Conservation (phyloP, 2,329 filamentous ascomycete genomes). For the Xylariaceae sp. region DNA sequence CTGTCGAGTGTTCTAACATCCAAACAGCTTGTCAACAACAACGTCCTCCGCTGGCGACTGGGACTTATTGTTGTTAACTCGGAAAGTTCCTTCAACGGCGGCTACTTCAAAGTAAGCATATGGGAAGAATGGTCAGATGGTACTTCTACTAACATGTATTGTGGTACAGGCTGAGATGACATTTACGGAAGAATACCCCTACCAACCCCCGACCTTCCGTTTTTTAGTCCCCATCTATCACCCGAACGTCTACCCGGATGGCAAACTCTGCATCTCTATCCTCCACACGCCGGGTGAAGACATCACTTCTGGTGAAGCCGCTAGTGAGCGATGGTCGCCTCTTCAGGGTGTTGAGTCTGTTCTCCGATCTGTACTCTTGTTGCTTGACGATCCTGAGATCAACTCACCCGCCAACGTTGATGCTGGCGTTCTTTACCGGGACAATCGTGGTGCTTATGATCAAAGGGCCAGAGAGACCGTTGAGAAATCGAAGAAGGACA, state of each 20-base stretch:
- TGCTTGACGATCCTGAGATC: conserved; percentile 92
- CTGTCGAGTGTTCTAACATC: conserved; percentile 8
- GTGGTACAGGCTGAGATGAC: conserved; percentile 68
- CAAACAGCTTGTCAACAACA: conserved; percentile 66
- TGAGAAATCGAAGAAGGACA: conserved; percentile 69
- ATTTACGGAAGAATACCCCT: conserved; percentile 87
- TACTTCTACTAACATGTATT: too few species aligned
- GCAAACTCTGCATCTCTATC: conserved; percentile 93
- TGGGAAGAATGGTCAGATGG: too few species aligned
- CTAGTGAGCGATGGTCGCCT: conserved; percentile 90
- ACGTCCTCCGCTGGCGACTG: conserved; percentile 82
- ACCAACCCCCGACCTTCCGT: conserved; percentile 80
- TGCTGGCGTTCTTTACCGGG: conserved; percentile 79
- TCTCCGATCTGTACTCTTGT: conserved; percentile 82
- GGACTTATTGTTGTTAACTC: conserved; percentile 90
- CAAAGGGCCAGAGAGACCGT: conserved; percentile 65
- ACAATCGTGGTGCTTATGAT: conserved; percentile 66
- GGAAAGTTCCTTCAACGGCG: conserved; percentile 87
- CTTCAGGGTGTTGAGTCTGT: conserved; percentile 93
- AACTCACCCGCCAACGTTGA: conserved; percentile 94
- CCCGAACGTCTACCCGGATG: conserved; percentile 90
- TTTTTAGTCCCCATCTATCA: conserved; percentile 79
- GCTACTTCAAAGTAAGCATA: conserved; percentile 68
- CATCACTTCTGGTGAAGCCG: conserved; percentile 83
- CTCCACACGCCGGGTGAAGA: conserved; percentile 90